Conservation (phyloP, 352 stramenopile species). For the Plasmopara halstedii region DNA sequence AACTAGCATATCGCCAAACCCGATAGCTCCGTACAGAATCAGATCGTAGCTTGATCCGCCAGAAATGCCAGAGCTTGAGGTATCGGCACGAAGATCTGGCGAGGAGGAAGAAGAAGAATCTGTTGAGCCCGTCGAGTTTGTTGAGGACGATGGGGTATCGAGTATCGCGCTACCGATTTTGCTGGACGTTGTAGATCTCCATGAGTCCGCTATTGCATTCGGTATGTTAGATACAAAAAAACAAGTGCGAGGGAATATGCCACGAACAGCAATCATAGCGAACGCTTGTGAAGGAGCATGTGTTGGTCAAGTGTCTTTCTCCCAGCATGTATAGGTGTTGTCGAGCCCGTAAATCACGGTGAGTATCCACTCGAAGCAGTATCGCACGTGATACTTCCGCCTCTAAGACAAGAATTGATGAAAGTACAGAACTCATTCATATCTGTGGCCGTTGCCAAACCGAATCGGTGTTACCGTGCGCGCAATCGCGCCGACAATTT, state of each 20-base stretch:
- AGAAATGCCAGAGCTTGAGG: conserved; percentile 7
- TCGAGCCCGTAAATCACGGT: conserved; percentile 54
- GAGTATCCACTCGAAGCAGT: conserved; percentile 37
- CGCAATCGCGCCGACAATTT: too few relatives aligned
- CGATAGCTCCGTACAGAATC: conserved; percentile 48
- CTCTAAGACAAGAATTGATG: conserved; percentile 30
- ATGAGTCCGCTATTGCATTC: conserved; percentile 24
- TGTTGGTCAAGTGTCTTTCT: conserved; percentile 57
- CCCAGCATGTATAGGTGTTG: conserved; percentile 46
- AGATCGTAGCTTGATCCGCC: conserved; percentile 18
- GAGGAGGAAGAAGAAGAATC: conserved; percentile 10
- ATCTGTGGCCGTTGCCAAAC: conserved; percentile 13
- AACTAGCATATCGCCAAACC: conserved; percentile 37
- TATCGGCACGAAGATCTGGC: conserved; percentile 6
- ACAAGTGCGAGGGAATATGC: not conserved
- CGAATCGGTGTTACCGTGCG: too few relatives aligned
- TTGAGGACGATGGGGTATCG: conserved; percentile 4
- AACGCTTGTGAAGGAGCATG: conserved; percentile 52
- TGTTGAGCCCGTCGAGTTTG: conserved; percentile 2
- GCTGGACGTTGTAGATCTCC: conserved; percentile 11
- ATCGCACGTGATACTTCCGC: conserved; percentile 25
- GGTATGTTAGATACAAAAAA: not conserved
- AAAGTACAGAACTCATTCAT: conserved; percentile 30
- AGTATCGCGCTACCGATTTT: conserved; percentile 2
- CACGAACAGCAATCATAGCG: conserved; percentile 74